Percentiles rank a stretch among this genome's conserved stretches.
Conservation (phyloP, 805 yeast genomes). For the Candida maris region DNA sequence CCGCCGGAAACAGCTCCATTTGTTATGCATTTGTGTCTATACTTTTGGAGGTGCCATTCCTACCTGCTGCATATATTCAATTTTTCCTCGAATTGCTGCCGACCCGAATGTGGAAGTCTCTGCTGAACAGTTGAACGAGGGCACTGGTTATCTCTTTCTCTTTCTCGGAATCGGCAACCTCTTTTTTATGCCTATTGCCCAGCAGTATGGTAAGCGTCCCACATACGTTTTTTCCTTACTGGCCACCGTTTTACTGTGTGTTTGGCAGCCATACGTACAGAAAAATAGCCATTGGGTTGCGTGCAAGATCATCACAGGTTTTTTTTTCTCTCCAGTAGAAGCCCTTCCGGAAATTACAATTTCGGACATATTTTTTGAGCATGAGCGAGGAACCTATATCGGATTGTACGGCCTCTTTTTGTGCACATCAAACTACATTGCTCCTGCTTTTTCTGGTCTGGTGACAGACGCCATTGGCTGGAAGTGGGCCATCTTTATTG, state of each 20-base stretch:
- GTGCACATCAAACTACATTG: conserved; percentile 50
- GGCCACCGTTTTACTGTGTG: conserved; percentile 26
- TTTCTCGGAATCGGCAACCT: conserved; percentile 39
- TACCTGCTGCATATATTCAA: conserved; percentile 25
- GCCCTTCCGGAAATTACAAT: conserved; percentile 47
- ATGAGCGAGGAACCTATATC: conserved; percentile 45
- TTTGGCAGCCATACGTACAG: conserved; percentile 33
- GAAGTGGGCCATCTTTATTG: conserved; percentile 50
- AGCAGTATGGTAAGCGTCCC: conserved; percentile 37
- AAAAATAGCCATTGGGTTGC: conserved; percentile 32
- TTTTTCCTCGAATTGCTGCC: conserved; percentile 20
- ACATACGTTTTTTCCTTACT: conserved; percentile 32
- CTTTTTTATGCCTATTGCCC: conserved; percentile 35
- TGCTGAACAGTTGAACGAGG: conserved; percentile 33
- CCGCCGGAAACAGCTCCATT: conserved; percentile 43
- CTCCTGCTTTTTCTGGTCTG: conserved; percentile 59
- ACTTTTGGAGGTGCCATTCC: conserved; percentile 26
- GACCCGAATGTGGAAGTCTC: conserved; percentile 19
- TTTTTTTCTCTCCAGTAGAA: conserved; percentile 38
- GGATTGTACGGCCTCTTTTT: conserved; percentile 51
- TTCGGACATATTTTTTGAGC: conserved; percentile 48
- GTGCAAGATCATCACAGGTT: conserved; percentile 29
- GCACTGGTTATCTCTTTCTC: conserved; percentile 38
- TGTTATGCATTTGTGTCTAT: conserved; percentile 42
- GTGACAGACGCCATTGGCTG: conserved; percentile 48